A percentile compares a stretch with the other conserved stretches of the same genome.
Conservation (phyloP, 2,329 filamentous ascomycete genomes). For the Monosporascus ibericus region DNA sequence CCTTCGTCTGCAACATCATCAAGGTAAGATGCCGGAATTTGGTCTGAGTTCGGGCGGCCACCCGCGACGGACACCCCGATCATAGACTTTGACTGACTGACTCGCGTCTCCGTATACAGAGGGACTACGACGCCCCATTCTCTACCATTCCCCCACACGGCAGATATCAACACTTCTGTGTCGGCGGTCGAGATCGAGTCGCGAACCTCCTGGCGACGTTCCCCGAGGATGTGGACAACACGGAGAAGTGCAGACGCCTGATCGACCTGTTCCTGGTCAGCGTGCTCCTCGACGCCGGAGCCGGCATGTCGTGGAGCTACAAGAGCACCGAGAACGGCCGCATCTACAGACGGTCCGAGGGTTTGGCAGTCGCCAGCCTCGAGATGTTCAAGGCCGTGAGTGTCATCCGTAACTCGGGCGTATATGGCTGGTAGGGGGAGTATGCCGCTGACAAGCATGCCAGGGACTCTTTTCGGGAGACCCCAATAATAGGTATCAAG, state of each 20-base stretch:
- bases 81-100: slow-evolving; percentile 2
- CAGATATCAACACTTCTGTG: slow-evolving; percentile 59
- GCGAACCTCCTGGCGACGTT: slow-evolving; percentile 27
- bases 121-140: slow-evolving; percentile 28
- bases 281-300: slow-evolving; percentile 79
- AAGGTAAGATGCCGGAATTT: slow-evolving; percentile 55
- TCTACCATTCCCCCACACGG: slow-evolving; percentile 47
- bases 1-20: slow-evolving; percentile 87
- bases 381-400: slow-evolving; percentile 82
- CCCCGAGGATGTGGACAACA: slow-evolving; percentile 31
- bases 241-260: slow-evolving; percentile 37
- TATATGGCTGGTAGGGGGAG: slow-evolving; percentile 4
- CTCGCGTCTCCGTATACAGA: slow-evolving; percentile 20
- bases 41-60: not conserved
- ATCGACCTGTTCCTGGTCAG: slow-evolving; percentile 64
- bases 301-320: slow-evolving; percentile 87
- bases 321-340: slow-evolving; percentile 84
- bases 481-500: slow-evolving; percentile 74
- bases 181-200: slow-evolving; percentile 44
- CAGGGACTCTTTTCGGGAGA: slow-evolving; percentile 82
- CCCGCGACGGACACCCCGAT: not conserved
- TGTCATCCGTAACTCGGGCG: not conserved
- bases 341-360: slow-evolving; percentile 70
- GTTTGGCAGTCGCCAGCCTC: slow-evolving; percentile 52
- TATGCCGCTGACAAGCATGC: slow-evolving; percentile 1